A percentile compares a stretch with the other conserved stretches of the same genome.
Evolutionary conservation across 805 yeast genomes (phyloP).

Genomic region (Tetrapisispora nanseiensis): DNA sequence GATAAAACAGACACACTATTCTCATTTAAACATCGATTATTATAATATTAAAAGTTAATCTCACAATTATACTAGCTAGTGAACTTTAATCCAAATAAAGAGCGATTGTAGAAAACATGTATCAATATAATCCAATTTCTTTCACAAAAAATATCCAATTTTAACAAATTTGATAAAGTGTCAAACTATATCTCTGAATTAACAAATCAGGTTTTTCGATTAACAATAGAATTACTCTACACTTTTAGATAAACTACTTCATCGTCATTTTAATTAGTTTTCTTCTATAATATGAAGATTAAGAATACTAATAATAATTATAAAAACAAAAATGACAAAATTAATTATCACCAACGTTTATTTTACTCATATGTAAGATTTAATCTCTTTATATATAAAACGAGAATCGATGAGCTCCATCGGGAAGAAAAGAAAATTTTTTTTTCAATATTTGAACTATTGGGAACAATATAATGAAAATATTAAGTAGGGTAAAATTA

Average conservation of each 20-base stretch:
- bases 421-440: too few species aligned
- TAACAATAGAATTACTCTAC: not conserved
- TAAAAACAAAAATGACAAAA: too few species aligned
- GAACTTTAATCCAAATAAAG: not conserved
- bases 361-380: too few species aligned
- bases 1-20: too few species aligned
- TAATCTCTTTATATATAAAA: not conserved
- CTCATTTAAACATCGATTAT: too few species aligned
- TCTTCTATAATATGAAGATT: not conserved
- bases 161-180: not conserved
- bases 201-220: not conserved
- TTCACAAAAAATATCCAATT: not conserved
- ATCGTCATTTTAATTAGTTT: constrained; percentile 2
- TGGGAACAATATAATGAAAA: too few species aligned
- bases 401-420: too few species aligned
- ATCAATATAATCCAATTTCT: not conserved
- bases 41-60: not conserved
- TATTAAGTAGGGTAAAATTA: too few species aligned
- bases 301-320: too few species aligned
- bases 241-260: not conserved
- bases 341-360: too few species aligned
- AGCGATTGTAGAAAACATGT: not conserved
- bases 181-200: not conserved
- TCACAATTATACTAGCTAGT: not conserved
- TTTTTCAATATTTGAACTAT: too few species aligned